phyloP scores from a whole-genome alignment of 495 filamentous ascomycete genomes.

The Elaphomyces granulatus region DNA sequence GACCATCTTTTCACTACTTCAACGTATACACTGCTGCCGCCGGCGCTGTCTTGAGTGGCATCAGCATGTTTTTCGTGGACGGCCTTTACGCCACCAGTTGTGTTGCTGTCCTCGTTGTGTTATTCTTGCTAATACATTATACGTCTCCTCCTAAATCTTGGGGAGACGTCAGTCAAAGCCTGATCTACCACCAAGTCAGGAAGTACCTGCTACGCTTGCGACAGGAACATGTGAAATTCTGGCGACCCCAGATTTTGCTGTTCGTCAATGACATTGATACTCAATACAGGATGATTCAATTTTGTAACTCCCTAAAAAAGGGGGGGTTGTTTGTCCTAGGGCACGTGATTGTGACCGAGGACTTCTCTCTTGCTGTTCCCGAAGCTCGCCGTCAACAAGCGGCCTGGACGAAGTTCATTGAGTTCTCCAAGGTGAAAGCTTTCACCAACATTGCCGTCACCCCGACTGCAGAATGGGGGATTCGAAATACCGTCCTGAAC shows the following conservation, averaged over 20 bases:
- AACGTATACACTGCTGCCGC: slow-evolving; percentile 68
- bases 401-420: slow-evolving; percentile 74
- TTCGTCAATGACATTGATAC: slow-evolving; percentile 69
- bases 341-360: slow-evolving; percentile 72
- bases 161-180: slow-evolving; percentile 79
- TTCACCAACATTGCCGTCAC: slow-evolving; percentile 78
- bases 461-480: slow-evolving; percentile 72
- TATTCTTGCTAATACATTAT: slow-evolving; percentile 79
- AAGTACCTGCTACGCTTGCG: slow-evolving; percentile 73
- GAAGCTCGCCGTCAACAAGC: slow-evolving; percentile 71
- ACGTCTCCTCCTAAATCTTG: slow-evolving; percentile 71
- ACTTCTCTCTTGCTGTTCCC: slow-evolving; percentile 62
- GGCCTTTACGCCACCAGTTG: slow-evolving; percentile 65
- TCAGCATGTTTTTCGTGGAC: slow-evolving; percentile 84
- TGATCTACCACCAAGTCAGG: slow-evolving; percentile 85
- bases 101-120: slow-evolving; percentile 53
- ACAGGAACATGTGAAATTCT: slow-evolving; percentile 86
- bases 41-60: slow-evolving; percentile 58
- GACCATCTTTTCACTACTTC: slow-evolving; percentile 79
- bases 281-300: slow-evolving; percentile 71
- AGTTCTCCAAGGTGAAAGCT: slow-evolving; percentile 76
- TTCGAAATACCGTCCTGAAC: slow-evolving; percentile 66
- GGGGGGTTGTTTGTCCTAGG: slow-evolving; percentile 73
- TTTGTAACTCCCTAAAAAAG: slow-evolving; percentile 86
- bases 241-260: slow-evolving; percentile 73